Percentiles rank a stretch among this genome's conserved stretches.
Conservation (phyloP, 192 early-diverging fungal species). For the Phlyctochytrium planicorne region DNA sequence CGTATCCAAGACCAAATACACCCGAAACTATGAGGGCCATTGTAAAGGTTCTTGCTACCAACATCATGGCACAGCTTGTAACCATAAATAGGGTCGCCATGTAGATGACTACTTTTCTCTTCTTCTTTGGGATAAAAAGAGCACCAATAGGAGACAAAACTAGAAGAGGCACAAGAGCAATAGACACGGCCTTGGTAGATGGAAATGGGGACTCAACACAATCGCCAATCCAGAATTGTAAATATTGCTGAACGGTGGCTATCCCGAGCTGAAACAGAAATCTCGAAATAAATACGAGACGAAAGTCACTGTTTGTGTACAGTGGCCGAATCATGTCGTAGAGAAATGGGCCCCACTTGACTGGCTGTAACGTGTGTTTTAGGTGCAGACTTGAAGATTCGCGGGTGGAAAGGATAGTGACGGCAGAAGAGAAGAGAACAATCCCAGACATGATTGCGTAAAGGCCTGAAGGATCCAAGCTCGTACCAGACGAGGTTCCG, state of each 20-base stretch:
- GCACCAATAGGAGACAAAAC: conserved; percentile 37
- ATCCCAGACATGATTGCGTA: conserved; percentile 29
- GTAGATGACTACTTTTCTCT: conserved; percentile 26
- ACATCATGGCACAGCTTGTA: conserved; percentile 25
- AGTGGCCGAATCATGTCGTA: conserved; percentile 35
- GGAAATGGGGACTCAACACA: conserved; percentile 32
- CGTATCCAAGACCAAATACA: conserved; percentile 37
- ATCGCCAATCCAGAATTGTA: conserved; percentile 52
- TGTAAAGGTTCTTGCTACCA: conserved; percentile 16
- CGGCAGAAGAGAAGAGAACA: conserved; percentile 8
- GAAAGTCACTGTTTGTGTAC: conserved; percentile 33
- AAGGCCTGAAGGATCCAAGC: conserved; percentile 4
- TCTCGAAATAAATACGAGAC: conserved; percentile 42
- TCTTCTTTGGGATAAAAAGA: conserved; percentile 21
- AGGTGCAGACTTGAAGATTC: conserved; percentile 19
- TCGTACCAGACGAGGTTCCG: conserved; percentile 14
- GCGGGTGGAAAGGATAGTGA: conserved; percentile 3
- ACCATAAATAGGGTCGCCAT: conserved; percentile 21
- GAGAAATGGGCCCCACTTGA: conserved; percentile 29
- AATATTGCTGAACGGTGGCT: conserved; percentile 48
- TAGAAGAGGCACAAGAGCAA: conserved; percentile 44
- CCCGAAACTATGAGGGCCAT: conserved; percentile 15
- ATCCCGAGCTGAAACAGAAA: conserved; percentile 51
- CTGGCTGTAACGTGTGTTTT: conserved; percentile 9
- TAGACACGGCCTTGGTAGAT: conserved; percentile 36